Percentiles rank a stretch among this genome's conserved stretches.
Conservation (phyloP, 2,329 filamentous ascomycete genomes). For the Clonostachys sp. region DNA sequence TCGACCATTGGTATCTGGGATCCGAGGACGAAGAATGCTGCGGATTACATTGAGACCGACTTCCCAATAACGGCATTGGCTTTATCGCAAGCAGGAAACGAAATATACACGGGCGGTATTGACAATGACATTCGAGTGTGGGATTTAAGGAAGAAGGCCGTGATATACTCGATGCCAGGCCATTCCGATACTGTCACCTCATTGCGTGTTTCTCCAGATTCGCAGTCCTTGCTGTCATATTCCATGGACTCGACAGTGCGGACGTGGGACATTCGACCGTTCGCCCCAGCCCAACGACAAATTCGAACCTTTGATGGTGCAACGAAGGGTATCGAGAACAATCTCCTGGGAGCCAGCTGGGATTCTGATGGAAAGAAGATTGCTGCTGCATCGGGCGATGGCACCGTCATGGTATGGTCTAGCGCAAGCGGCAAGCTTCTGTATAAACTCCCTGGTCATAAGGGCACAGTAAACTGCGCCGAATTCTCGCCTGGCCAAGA, state of each 20-base stretch:
- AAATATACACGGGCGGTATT: slow-evolving; percentile 90
- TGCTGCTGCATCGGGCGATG: slow-evolving; percentile 79
- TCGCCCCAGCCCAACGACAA: slow-evolving; percentile 81
- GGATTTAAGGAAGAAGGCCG: slow-evolving; percentile 88
- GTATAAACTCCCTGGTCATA: slow-evolving; percentile 94
- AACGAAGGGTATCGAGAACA: slow-evolving; percentile 81
- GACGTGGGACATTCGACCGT: slow-evolving; percentile 95
- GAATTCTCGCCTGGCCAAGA: slow-evolving; percentile 83
- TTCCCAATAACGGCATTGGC: slow-evolving; percentile 91
- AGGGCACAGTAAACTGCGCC: slow-evolving; percentile 91
- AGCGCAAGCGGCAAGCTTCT: slow-evolving; percentile 81
- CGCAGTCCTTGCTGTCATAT: slow-evolving; percentile 84
- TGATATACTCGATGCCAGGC: slow-evolving; percentile 82
- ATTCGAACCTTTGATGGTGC: slow-evolving; percentile 92
- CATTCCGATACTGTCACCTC: slow-evolving; percentile 92
- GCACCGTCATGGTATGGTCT: slow-evolving; percentile 89
- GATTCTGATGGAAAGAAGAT: not conserved
- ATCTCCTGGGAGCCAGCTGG: slow-evolving; percentile 62
- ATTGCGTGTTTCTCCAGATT: slow-evolving; percentile 86
- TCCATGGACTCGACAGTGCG: slow-evolving; percentile 90
- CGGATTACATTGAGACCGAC: slow-evolving; percentile 84
- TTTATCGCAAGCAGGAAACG: slow-evolving; percentile 89
- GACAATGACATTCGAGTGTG: slow-evolving; percentile 97
- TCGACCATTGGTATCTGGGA: slow-evolving; percentile 96
- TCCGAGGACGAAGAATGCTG: slow-evolving; percentile 81